Evolutionary conservation across 1,139 yeast species (phyloP).

Genomic region (Sugiyamaella pinicola): DNA sequence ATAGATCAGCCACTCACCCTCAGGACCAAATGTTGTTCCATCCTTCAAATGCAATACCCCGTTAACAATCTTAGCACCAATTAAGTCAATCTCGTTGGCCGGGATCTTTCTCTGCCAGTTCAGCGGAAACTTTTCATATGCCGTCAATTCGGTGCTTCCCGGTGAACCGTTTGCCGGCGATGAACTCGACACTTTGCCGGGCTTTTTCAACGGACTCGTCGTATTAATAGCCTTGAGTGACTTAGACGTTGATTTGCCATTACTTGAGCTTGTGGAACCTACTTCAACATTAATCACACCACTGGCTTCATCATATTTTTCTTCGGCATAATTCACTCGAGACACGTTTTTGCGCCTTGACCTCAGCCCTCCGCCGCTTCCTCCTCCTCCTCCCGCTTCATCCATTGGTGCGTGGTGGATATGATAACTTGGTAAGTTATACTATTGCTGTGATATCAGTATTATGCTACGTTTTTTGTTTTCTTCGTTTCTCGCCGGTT

Average conservation of each 20-base stretch:
- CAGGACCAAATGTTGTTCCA: conserved; percentile 39
- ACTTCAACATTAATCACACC: not conserved
- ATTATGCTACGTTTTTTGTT: too few relatives aligned
- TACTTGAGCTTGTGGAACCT: not conserved
- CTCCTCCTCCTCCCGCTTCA: conserved; percentile 10
- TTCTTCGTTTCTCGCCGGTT: too few relatives aligned
- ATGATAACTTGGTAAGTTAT: too few relatives aligned
- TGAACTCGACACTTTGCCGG: not conserved
- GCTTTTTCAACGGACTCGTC: conserved; percentile 14
- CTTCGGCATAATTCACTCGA: conserved; percentile 40
- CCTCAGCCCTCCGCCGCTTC: conserved; percentile 20
- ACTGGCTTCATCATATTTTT: conserved; percentile 17
- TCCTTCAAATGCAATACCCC: conserved; percentile 43
- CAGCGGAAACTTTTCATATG: conserved; percentile 32
- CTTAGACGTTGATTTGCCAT: conserved; percentile 7
- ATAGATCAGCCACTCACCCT: too few relatives aligned
- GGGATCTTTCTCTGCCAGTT: conserved; percentile 43
- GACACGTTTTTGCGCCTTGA: conserved; percentile 34
- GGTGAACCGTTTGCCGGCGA: conserved; percentile 7
- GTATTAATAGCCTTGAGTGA: conserved; percentile 20
- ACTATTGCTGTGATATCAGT: not conserved
- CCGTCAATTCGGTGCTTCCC: conserved; percentile 1
- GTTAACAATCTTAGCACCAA: conserved; percentile 46
- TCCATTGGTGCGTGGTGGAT: conserved; percentile 10
- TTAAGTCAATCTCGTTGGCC: conserved; percentile 43